Percentiles rank a stretch among this genome's conserved stretches.
These are phyloP conservation scores for Guyanaporus albipodus DNA, from an alignment of 768 basidiomycete genomes.

Conservation along the genomic window DNA sequence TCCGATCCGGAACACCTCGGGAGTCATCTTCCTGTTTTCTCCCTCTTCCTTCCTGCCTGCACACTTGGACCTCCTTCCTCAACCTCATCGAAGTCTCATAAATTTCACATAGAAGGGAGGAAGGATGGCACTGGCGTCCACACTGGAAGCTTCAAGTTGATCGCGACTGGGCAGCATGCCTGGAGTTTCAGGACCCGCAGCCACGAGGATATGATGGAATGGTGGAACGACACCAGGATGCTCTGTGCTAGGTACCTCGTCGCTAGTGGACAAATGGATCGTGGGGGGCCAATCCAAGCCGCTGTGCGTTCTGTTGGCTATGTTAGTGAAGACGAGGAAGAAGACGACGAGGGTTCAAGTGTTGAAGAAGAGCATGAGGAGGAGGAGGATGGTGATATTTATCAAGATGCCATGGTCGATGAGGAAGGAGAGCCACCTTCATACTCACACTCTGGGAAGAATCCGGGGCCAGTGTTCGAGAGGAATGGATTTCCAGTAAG, in stretches of 20 bases:
- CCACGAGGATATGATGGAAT: conserved; percentile 99
- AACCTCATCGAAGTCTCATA: conserved; percentile 68
- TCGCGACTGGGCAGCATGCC: conserved; percentile 48
- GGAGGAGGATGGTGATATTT: conserved; percentile 48
- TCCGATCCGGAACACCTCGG: conserved; percentile 60
- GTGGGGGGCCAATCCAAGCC: conserved; percentile 87
- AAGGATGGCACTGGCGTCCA: conserved; percentile 73
- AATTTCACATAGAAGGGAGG: conserved; percentile 95
- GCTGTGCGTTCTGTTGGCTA: conserved; percentile 90
- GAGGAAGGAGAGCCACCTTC: conserved; percentile 56
- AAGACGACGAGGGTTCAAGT: conserved; percentile 59
- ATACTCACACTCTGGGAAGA: conserved; percentile 49
- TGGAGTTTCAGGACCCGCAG: conserved; percentile 89
- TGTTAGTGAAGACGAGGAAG: conserved; percentile 62
- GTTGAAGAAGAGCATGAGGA: conserved; percentile 42
- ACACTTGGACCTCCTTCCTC: conserved; percentile 90
- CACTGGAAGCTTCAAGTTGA: conserved; percentile 49
- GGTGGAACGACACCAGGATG: conserved; percentile 99
- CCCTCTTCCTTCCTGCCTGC: conserved; percentile 90
- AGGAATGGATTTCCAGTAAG: conserved; percentile 63
- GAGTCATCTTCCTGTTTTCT: conserved; percentile 66
- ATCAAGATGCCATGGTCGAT: conserved; percentile 34
- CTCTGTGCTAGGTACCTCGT: conserved; percentile 91
- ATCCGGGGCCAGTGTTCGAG: conserved; percentile 38
- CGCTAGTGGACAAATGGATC: conserved; percentile 88